Percentiles rank a stretch among this genome's conserved stretches.
phyloP scores from a whole-genome alignment of 164 flowering plant species.

The Macadamia tetraphylla region DNA sequence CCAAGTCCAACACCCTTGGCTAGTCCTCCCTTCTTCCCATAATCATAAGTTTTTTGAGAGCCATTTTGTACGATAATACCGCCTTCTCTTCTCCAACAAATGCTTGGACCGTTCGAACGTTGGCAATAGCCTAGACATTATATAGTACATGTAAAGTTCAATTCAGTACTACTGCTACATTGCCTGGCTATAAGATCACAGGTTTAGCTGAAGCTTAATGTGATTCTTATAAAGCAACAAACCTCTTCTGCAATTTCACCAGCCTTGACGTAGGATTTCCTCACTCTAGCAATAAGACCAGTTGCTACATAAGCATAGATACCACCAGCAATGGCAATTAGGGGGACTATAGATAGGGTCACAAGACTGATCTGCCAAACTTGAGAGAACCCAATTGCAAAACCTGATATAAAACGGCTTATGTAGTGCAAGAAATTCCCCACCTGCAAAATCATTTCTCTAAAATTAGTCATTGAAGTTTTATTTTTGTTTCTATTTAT shows the following conservation, averaged over 20 bases:
- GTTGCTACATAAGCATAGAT: conserved; percentile 73
- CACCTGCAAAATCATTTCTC: conserved; percentile 38
- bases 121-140: conserved; percentile 64
- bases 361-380: conserved; percentile 97
- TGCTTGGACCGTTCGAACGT: conserved; percentile 94
- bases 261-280: conserved; percentile 86
- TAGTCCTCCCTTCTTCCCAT: conserved; percentile 80
- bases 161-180: no score
- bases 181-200: no score
- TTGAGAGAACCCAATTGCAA: conserved; percentile 67
- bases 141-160: background rate
- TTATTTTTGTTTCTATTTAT: no score
- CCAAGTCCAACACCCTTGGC: conserved; percentile 96
- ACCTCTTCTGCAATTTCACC: conserved; percentile 98
- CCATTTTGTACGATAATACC: conserved; percentile 51
- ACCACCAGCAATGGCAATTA: conserved; percentile 92
- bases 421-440: conserved; percentile 94
- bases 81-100: conserved; percentile 92
- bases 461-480: background rate
- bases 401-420: conserved; percentile 80
- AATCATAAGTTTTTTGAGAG: conserved; percentile 59
- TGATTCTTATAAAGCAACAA: background rate
- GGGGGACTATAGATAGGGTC: conserved; percentile 87
- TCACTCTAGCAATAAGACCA: conserved; percentile 77
- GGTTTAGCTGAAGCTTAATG: no score